These are phyloP conservation scores for Canavalia gladiata DNA, from an alignment of 306 rosid genomes.

Conservation along the genomic window DNA sequence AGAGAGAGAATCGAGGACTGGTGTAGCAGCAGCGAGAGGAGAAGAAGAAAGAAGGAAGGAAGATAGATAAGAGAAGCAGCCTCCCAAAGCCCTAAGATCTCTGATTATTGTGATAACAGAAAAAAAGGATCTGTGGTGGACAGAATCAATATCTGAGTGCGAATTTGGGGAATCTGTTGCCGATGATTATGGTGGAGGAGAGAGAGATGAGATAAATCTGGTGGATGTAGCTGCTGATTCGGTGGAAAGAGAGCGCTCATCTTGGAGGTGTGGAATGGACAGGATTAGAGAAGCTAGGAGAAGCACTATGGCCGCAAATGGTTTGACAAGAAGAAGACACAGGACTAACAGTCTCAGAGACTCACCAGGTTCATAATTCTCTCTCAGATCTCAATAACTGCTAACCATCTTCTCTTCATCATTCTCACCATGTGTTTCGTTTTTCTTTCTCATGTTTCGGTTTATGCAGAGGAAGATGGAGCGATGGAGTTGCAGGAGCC, in stretches of 20 bases:
- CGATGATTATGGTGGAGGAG: constrained; percentile 56
- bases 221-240: constrained; percentile 58
- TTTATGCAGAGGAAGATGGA: constrained; percentile 84
- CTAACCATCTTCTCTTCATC: not conserved
- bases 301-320: constrained; percentile 76
- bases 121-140: constrained; percentile 29
- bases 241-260: not conserved
- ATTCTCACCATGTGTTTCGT: constrained; percentile 15
- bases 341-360: constrained; percentile 82
- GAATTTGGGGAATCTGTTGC: constrained; percentile 35
- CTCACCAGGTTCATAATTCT: constrained; percentile 80
- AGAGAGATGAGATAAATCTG: constrained; percentile 55
- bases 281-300: constrained; percentile 87
- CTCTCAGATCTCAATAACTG: constrained; percentile 66
- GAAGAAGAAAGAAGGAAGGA: constrained; percentile 8
- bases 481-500: constrained; percentile 84
- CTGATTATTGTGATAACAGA: constrained; percentile 31
- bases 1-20: constrained; percentile 46
- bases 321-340: constrained; percentile 79
- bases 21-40: constrained; percentile 36
- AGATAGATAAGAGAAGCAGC: constrained; percentile 26
- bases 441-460: not conserved
- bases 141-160: constrained; percentile 37
- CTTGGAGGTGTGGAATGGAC: constrained; percentile 68
- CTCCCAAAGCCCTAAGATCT: constrained; percentile 51